Base-by-base conservation (phyloP, 2,329 filamentous ascomycete species). In the Colletotrichum sojae region DNA sequence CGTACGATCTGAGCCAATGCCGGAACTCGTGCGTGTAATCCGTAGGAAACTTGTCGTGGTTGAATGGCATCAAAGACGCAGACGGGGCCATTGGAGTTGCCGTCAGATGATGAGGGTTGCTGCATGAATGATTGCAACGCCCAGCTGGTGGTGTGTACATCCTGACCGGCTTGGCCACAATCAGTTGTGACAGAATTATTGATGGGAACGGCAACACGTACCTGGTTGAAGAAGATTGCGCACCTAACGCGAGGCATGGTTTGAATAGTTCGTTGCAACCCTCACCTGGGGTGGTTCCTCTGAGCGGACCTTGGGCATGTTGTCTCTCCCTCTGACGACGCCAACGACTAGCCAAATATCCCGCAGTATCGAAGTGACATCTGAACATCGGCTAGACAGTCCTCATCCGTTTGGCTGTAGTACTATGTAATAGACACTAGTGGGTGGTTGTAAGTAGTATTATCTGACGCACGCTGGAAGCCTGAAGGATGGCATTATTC, bases 71-170 rank as follows among this genome's bases (percentile, higher is more conserved):
- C 16, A 46, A 65, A 31, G 48, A 56, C 27, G 51, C 36, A 39
- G 46, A 31, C 31, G 31, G 40, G 27, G 48, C 43, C 10, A 18
- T 18, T 62, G 46, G 39, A 46, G 27, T 52, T 60, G 27, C 63
- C 57, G 40, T 70, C 63, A 68, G 57, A 70, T 70, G 67, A 70
- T 54, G 67, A 63, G 45, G 39, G 52, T 49, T 48, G 64, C 36
- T 58, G 63, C 57, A 49, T 49, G 46, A n/a, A 62, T 67, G 51
- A 45, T 46, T 59, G 56, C 63, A 58, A 63, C 20, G 20, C 31
- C 48, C 25, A 49, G 52, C 48, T 68, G 67, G 46, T 36, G 31
- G 67, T 63, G 67, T 63, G 64, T 52, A 52, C 55, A 66, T 59
- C 43, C 62, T 61, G 36, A 60, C 25, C 62, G 46, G 36, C 55